Conservation (phyloP, 345 rosid genomes). For the Salix dunnii region DNA sequence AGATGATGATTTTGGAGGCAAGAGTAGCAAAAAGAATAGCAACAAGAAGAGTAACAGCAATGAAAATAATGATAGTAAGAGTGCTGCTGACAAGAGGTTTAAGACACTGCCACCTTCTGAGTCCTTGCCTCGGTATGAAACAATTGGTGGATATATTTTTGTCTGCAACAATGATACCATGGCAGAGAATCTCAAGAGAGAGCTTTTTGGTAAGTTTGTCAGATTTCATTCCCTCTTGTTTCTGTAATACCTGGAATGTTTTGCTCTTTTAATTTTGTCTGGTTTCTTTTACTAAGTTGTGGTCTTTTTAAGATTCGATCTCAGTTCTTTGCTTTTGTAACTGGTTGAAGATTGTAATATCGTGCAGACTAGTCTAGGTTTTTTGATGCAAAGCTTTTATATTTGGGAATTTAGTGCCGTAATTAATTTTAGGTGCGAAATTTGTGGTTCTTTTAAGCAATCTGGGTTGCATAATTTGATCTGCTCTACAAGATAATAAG, state of each 20-base stretch:
- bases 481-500: neutral
- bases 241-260: neutral
- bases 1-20: slow-evolving; percentile 46
- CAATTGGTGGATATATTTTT: slow-evolving; percentile 92
- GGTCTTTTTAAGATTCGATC: neutral
- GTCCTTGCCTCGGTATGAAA: slow-evolving; percentile 81
- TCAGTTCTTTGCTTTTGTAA: neutral
- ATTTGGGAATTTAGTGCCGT: neutral
- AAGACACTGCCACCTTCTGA: slow-evolving; percentile 95
- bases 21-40: slow-evolving; percentile 43
- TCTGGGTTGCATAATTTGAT: neutral
- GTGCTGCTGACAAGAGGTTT: slow-evolving; percentile 70
- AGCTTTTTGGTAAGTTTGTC: slow-evolving; percentile 72
- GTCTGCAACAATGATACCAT: slow-evolving; percentile 99
- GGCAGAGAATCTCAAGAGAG: slow-evolving; percentile 85
- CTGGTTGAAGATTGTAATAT: neutral
- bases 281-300: neutral
- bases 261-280: neutral
- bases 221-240: neutral
- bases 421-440: neutral
- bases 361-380: neutral
- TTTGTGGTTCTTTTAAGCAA: neutral
- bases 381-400: neutral
- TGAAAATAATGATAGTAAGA: slow-evolving; percentile 22
- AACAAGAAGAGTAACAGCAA: slow-evolving; percentile 26